Percentiles rank a stretch among this genome's conserved stretches.
These are phyloP conservation scores for Dryadomyces quercus-mongolicae DNA, from an alignment of 2,329 filamentous ascomycete genomes.

Conservation along the genomic window DNA sequence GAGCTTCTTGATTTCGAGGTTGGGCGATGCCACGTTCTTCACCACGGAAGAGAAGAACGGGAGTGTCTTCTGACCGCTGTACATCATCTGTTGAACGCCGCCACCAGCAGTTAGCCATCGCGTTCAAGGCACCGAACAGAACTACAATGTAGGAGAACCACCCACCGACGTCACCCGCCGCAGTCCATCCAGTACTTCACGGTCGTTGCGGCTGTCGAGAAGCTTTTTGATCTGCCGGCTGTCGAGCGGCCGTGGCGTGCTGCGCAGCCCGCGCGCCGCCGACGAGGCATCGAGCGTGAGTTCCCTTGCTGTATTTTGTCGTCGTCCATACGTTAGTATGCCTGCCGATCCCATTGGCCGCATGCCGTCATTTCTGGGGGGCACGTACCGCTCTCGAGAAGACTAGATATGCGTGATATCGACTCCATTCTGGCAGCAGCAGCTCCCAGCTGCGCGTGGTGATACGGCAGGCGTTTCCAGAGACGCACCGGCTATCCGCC, in stretches of 20 bases:
- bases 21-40: slow-evolving; percentile 92
- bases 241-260: slow-evolving; percentile 51
- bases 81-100: slow-evolving; percentile 64
- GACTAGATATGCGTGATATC: slow-evolving; percentile 81
- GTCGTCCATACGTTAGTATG: not conserved
- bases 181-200: slow-evolving; percentile 85
- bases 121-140: not conserved
- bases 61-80: slow-evolving; percentile 74
- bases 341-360: not conserved
- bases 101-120: no score
- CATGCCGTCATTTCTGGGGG: no score
- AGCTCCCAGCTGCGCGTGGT: not conserved
- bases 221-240: slow-evolving; percentile 86
- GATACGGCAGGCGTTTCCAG: not conserved
- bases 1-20: slow-evolving; percentile 91
- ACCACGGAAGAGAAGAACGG: slow-evolving; percentile 96
- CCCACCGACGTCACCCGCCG: slow-evolving; percentile 77
- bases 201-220: slow-evolving; percentile 83
- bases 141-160: not conserved
- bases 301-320: slow-evolving; percentile 60
- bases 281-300: slow-evolving; percentile 95
- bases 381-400: slow-evolving; percentile 80
- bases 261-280: slow-evolving; percentile 58
- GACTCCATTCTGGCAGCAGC: slow-evolving; percentile 64
- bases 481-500: not conserved